Conservation (phyloP, 2,329 filamentous ascomycete genomes). For the Xylariaceae sp. region DNA sequence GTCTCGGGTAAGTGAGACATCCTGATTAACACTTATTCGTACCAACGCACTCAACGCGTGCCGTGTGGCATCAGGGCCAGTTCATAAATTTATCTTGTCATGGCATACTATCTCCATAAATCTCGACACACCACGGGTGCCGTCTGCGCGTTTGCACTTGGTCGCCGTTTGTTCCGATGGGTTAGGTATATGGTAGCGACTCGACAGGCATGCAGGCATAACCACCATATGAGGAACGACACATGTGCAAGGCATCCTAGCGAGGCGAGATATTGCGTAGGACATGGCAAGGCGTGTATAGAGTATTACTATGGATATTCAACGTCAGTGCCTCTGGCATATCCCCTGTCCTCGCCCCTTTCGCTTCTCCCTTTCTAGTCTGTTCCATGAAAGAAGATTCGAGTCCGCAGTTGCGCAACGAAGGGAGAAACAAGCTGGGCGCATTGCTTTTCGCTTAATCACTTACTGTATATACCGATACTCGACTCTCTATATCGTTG, state of each 20-base stretch:
- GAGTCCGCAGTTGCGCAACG: constrained; percentile 8
- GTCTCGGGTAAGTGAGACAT: too few relatives aligned
- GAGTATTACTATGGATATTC: not conserved
- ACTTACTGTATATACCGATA: constrained; percentile 20
- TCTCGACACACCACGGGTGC: constrained; percentile 12
- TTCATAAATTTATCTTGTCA: not conserved
- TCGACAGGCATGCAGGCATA: constrained; percentile 12
- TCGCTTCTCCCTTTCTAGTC: not conserved
- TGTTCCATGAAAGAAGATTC: constrained; percentile 7
- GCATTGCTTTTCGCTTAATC: constrained; percentile 27
- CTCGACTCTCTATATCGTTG: not conserved
- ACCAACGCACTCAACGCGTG: too few relatives aligned
- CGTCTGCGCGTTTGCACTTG: constrained; percentile 23
- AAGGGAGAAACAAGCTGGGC: constrained; percentile 21
- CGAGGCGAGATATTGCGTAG: constrained; percentile 3
- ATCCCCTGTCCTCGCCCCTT: not conserved
- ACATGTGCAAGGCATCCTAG: constrained; percentile 13
- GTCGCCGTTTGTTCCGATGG: constrained; percentile 23
- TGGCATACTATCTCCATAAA: not conserved
- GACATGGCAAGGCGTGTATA: constrained; percentile 4
- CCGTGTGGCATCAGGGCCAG: not conserved
- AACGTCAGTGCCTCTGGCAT: not conserved
- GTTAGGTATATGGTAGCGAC: constrained; percentile 11
- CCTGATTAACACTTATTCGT: too few relatives aligned
- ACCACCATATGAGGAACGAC: constrained; percentile 14